Base-by-base conservation (phyloP, 345 rosid species). In the Syzygium aromaticum region DNA sequence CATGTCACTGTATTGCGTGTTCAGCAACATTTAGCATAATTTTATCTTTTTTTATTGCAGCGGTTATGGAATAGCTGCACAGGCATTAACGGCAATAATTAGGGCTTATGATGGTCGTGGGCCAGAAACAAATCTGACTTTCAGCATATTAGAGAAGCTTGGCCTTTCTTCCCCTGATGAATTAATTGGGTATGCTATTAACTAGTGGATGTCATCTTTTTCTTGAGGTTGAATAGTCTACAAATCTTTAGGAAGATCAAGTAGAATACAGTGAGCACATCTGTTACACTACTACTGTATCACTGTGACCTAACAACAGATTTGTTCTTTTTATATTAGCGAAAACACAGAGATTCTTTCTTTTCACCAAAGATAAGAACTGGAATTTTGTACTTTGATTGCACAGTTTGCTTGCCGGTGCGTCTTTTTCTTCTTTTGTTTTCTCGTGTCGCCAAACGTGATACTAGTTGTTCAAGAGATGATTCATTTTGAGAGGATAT, bases 101-200 rank as follows among this genome's bases (percentile, higher is more conserved):
- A 94, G 93, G 94, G 99, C 98, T 77, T 92, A 95, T 89, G 99
- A 98, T 90, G 98, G 99, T 56, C 98, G 99, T 85, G 99, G 99
- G 78, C 95, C 96, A 63, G 86, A 88, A 64, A 98, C 99, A 13
- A 90, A 85, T 92, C 98, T 98, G 80, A 91, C 97, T 63, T 86
- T 86, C 90, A 89, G 90, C 85, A 96, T 98, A 84, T 89, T 98
- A 86, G 90, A 92, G 87, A 87, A 91, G 30, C 97, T 98, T 83
- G 93, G 91, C 77, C 98, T 98, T 86, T 93, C 94, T 89, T 95
- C 97, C 67, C 93, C 99, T 7, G 98, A 98, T 88, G 99, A 95
- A 88, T 90, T 95, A 52, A 95, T 95, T 80, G 96, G 98, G 98
- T 93, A 90, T 78, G 59, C 77, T 30, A n/a, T 38, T 67, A 11